Evolutionary conservation across 768 basidiomycete species (phyloP).

Genomic region (Coprinopsis sp.): DNA sequence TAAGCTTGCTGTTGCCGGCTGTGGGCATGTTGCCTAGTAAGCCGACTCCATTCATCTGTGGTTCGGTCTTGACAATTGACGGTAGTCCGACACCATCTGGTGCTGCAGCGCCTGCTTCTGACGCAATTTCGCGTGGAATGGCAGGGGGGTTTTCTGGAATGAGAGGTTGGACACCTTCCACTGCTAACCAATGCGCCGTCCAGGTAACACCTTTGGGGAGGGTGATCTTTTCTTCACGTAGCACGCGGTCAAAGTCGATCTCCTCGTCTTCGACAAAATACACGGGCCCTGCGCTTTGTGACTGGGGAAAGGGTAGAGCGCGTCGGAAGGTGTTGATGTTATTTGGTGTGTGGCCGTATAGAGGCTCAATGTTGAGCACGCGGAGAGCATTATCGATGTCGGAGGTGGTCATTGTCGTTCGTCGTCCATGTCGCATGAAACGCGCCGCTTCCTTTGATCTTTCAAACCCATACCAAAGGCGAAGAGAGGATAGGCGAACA

Average conservation of each 20-base stretch:
- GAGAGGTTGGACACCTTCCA: slow-evolving; percentile 96
- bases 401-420: slow-evolving; percentile 83
- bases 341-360: slow-evolving; percentile 78
- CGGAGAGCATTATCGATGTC: slow-evolving; percentile 94
- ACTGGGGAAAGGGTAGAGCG: slow-evolving; percentile 48
- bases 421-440: slow-evolving; percentile 91
- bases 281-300: slow-evolving; percentile 59
- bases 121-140: slow-evolving; percentile 50
- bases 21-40: slow-evolving; percentile 15
- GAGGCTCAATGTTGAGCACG: slow-evolving; percentile 92
- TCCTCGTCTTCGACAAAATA: slow-evolving; percentile 97
- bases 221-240: slow-evolving; percentile 81
- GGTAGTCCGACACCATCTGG: slow-evolving; percentile 20
- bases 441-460: slow-evolving; percentile 80
- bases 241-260: slow-evolving; percentile 89
- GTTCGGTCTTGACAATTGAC: slow-evolving; percentile 26
- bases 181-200: slow-evolving; percentile 97
- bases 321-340: slow-evolving; percentile 60
- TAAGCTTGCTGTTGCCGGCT: slow-evolving; percentile 24
- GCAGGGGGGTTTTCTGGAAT: slow-evolving; percentile 94
- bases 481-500: slow-evolving; percentile 11
- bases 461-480: neutral
- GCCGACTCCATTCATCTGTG: slow-evolving; percentile 14
- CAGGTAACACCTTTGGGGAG: slow-evolving; percentile 79
- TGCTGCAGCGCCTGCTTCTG: slow-evolving; percentile 23